Evolutionary conservation across 805 yeast genomes (phyloP), one percentile per base, ranked within the genome.

Genomic region (Yueomyces sinensis): DNA sequence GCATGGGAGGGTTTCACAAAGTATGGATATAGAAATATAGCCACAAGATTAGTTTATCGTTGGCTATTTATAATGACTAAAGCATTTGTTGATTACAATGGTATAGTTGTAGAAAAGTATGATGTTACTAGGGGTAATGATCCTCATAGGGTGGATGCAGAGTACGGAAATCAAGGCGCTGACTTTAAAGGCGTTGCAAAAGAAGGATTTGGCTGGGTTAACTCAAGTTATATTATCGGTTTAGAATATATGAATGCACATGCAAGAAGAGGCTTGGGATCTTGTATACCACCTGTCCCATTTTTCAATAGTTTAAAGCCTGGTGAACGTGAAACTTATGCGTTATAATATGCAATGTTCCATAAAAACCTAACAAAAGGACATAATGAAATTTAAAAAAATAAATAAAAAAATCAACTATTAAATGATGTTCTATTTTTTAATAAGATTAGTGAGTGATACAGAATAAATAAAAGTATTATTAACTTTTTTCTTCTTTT

Each of bases 131-230:
- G 76, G 37, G 76, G 77, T 2, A 73, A 76, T 2, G 86, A 78
- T 45, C 94, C 96, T 1, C 96, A 89, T 54, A 71, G 76, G 41
- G 96, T 91, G 17, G 84, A 79, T 42, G 97, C 96, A 0, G 96
- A 89, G 54, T 89, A 89, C 57, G 98, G 98, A 17, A 89, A 89
- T 54, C 97, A 91, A 58, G 98, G 98, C 9, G 68, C 82, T 1
- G 94, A 79, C 41, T 82, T 86, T 52, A 80, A 81, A 54, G 95
- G 95, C 32, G 95, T 82, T 29, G 94, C 94, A 0, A 77, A 81
- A 6, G 96, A 91, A 59, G 98, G 98, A 1, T 89, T 89, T 57
- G 98, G 97, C 1, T 89, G 98, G 98, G 95, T 89, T 34, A 89
- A 89, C 61, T 80, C 97, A 5, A 76, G 91, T 46, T 86, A 72